Evolutionary conservation across 78 protist species (phyloP).

Genomic region (Capsaspora owczarzaki): DNA sequence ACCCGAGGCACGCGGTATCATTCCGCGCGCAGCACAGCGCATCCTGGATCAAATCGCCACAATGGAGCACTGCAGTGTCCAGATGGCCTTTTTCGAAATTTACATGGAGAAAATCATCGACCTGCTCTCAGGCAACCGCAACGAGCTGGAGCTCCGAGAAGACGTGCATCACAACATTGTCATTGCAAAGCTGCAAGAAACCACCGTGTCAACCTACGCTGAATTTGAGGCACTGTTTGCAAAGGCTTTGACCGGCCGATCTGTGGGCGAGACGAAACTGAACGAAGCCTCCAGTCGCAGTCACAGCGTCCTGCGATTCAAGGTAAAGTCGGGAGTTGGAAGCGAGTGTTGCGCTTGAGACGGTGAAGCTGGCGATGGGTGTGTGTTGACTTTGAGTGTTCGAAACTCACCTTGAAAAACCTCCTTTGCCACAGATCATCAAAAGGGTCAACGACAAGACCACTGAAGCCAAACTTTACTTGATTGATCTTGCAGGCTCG

Average conservation of each 20-base stretch:
- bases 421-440: neutral
- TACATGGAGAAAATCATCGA: slow-evolving; percentile 31
- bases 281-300: slow-evolving; percentile 73
- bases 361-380: no score
- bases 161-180: neutral
- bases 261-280: slow-evolving; percentile 44
- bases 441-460: neutral
- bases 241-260: neutral
- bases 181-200: neutral
- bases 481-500: slow-evolving; percentile 27
- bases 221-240: neutral
- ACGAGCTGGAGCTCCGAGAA: neutral
- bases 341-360: neutral
- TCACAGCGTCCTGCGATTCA: slow-evolving; percentile 72
- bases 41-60: neutral
- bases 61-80: neutral
- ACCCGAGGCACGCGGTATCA: neutral
- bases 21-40: neutral
- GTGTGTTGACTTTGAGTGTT: no score
- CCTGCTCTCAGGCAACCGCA: neutral
- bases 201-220: neutral
- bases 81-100: slow-evolving; percentile 20
- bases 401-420: no score
- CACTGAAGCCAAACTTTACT: neutral
- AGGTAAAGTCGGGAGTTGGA: slow-evolving; percentile 4